phyloP scores from a whole-genome alignment of 345 rosid species.

The Brassica juncea region DNA sequence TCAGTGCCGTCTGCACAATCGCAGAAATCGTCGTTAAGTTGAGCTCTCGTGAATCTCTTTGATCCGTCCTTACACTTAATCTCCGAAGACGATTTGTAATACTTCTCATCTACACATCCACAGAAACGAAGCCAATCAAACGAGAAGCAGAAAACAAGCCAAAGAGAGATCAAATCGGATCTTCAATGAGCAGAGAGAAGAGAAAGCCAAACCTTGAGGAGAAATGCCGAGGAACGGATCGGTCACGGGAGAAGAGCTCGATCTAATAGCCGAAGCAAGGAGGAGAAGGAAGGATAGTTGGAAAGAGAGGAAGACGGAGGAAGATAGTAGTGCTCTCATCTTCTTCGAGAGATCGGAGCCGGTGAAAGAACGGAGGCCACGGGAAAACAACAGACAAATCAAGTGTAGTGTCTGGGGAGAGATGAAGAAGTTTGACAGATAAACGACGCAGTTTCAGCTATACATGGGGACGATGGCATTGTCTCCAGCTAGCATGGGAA shows the following conservation, averaged over 20 bases:
- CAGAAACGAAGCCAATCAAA: not conserved
- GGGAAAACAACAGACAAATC: not conserved
- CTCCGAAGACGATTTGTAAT: conserved; percentile 66
- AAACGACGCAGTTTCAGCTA: not conserved
- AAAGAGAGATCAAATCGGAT: conserved; percentile 11
- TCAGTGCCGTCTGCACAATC: conserved; percentile 93
- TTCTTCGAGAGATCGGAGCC: conserved; percentile 40
- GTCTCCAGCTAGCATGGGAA: not conserved
- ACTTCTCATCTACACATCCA: conserved; percentile 61
- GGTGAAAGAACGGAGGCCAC: conserved; percentile 25
- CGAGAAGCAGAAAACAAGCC: not conserved
- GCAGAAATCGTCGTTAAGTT: conserved; percentile 92
- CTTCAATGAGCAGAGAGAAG: conserved; percentile 14
- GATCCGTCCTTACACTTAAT: conserved; percentile 89
- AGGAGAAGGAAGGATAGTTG: conserved; percentile 31
- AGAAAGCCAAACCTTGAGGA: conserved; percentile 63
- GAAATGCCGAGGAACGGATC: conserved; percentile 78
- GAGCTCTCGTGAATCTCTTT: conserved; percentile 65
- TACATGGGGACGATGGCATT: not conserved
- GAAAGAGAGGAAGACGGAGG: conserved; percentile 34
- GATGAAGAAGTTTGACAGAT: not conserved
- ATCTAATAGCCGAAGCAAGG: conserved; percentile 44
- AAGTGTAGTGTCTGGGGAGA: conserved; percentile 23
- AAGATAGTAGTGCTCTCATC: conserved; percentile 46
- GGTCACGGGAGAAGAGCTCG: conserved; percentile 48